A percentile compares a stretch with the other conserved stretches of the same genome.
These are phyloP conservation scores for Peltaster fructicola DNA, from an alignment of 2,329 filamentous ascomycete species.

Conservation along the genomic window DNA sequence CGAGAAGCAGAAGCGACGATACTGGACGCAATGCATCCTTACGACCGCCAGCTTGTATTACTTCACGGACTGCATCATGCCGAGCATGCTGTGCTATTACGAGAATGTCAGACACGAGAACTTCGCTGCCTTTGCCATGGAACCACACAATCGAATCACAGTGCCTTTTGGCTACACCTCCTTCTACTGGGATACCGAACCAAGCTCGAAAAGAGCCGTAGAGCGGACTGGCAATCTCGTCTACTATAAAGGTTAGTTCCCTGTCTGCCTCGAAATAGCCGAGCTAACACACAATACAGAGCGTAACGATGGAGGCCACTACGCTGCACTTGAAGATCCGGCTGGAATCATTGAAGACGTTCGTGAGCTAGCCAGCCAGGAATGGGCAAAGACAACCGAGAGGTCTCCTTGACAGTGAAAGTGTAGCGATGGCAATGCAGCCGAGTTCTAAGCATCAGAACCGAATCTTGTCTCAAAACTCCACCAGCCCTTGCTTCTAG, in stretches of 20 bases:
- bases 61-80: conserved; percentile 22
- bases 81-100: conserved; percentile 22
- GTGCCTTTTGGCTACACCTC: conserved; percentile 22
- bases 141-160: conserved; percentile 20
- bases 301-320: conserved; percentile 13
- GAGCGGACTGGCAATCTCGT: conserved; percentile 21
- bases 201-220: conserved; percentile 18
- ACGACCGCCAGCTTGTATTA: conserved; percentile 21
- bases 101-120: conserved; percentile 23
- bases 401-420: conserved; percentile 9
- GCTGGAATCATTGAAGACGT: conserved; percentile 14
- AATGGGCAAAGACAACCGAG: conserved; percentile 2
- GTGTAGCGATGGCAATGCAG: conserved; percentile 5
- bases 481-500: too few relatives aligned
- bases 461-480: too few relatives aligned
- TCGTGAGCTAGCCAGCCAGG: conserved; percentile 8
- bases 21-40: conserved; percentile 17
- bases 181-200: conserved; percentile 22
- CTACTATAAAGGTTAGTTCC: conserved; percentile 16
- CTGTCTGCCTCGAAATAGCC: conserved; percentile 1
- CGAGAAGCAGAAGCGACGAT: conserved; percentile 15
- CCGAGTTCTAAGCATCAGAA: not conserved
- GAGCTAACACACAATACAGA: conserved; percentile 3
- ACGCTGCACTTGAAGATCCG: conserved; percentile 15
- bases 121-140: conserved; percentile 20